Conservation (phyloP, 495 filamentous ascomycete species). For the Hypoxylon fuscum region DNA sequence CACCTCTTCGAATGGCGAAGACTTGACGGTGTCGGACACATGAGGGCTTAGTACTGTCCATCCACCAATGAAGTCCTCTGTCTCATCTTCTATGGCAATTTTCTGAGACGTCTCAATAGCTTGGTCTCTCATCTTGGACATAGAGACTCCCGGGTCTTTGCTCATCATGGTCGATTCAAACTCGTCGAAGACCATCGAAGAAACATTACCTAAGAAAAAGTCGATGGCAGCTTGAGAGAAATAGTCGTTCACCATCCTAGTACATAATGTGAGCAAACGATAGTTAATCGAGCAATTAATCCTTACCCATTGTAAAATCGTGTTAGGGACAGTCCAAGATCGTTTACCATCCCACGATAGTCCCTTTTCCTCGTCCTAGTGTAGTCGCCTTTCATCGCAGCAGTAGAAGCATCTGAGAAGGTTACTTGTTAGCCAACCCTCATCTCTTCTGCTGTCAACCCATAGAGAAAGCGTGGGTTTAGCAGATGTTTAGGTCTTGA, state of each 20-base stretch:
- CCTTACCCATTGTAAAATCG: constrained; percentile 69
- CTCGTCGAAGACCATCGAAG: constrained; percentile 82
- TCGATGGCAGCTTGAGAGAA: constrained; percentile 95
- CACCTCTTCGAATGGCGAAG: constrained; percentile 82
- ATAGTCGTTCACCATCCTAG: constrained; percentile 94
- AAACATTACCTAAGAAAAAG: constrained; percentile 90
- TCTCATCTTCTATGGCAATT: constrained; percentile 83
- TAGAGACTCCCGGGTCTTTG: constrained; percentile 85
- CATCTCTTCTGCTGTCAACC: constrained; percentile 13
- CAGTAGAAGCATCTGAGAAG: constrained; percentile 77
- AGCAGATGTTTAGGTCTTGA: neutral
- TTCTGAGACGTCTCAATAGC: constrained; percentile 87
- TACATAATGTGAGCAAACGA: constrained; percentile 50
- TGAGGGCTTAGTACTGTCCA: constrained; percentile 76
- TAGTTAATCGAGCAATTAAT: neutral
- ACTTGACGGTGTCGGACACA: constrained; percentile 68
- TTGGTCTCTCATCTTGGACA: constrained; percentile 81
- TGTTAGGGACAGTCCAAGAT: constrained; percentile 86
- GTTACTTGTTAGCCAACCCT: constrained; percentile 48
- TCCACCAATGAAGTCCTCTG: constrained; percentile 83
- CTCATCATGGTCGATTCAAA: constrained; percentile 90
- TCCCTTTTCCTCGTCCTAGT: constrained; percentile 90
- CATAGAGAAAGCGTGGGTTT: neutral
- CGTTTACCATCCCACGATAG: constrained; percentile 90
- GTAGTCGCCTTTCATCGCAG: constrained; percentile 94